Conservation (phyloP, 73 alveolate species). For the Paraurostyla sp. region DNA sequence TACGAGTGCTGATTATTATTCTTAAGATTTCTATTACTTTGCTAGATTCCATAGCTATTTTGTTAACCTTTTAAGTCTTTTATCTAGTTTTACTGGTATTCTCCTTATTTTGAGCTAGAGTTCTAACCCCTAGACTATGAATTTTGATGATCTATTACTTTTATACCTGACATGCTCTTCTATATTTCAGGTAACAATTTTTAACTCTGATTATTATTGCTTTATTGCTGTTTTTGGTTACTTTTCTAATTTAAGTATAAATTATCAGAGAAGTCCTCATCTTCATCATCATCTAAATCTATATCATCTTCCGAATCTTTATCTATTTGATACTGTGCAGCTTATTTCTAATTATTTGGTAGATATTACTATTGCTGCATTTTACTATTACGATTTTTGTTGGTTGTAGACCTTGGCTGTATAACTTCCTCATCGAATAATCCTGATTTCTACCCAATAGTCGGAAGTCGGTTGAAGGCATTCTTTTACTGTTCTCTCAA, state of each 20-base stretch:
- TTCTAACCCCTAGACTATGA: neutral
- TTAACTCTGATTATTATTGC: neutral
- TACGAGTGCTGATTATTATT: neutral
- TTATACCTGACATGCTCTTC: neutral
- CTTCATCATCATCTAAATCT: slow-evolving; percentile 32
- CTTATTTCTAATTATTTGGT: neutral
- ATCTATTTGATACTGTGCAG: neutral
- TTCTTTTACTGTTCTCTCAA: no score
- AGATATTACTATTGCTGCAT: neutral
- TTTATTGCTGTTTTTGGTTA: neutral
- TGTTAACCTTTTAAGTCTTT: neutral
- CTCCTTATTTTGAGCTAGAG: neutral
- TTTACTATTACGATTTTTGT: neutral
- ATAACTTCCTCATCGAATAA: slow-evolving; percentile 3
- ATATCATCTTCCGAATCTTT: slow-evolving; percentile 38
- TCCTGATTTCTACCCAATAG: slow-evolving; percentile 40
- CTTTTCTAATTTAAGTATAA: slow-evolving; percentile 1
- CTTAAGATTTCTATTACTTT: neutral
- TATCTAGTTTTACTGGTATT: neutral
- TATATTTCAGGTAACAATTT: neutral
- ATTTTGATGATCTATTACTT: neutral
- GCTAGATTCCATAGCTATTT: neutral
- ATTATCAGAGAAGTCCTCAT: slow-evolving; percentile 15
- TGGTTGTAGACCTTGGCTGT: slow-evolving; percentile 21
- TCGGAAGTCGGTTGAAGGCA: slow-evolving; percentile 7